phyloP scores from a whole-genome alignment of 495 filamentous ascomycete genomes.

The Aspergillus haitiensis region DNA sequence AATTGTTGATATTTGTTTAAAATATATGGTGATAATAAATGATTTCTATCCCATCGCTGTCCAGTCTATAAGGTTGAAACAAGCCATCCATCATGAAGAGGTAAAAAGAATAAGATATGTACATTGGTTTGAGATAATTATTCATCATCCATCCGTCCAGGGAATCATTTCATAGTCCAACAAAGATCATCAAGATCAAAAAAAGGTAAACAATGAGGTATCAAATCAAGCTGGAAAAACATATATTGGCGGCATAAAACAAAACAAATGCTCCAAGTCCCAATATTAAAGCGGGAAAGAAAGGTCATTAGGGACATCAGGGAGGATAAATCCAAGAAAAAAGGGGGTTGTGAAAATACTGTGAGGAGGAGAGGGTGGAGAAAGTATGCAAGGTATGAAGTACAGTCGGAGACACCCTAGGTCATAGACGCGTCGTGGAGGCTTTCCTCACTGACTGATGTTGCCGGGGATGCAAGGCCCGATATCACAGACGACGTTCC shows the following conservation, averaged over 20 bases:
- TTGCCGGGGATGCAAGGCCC: conserved; percentile 35
- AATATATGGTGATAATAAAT: conserved; percentile 1
- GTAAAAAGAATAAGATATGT: conserved; percentile 13
- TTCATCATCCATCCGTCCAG: conserved; percentile 22
- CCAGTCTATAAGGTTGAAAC: conserved; percentile 20
- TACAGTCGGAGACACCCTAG: background rate
- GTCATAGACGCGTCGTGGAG: conserved; percentile 23
- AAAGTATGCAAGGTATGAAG: no score
- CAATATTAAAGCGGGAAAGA: background rate
- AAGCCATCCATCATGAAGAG: conserved; percentile 22
- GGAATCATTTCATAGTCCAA: conserved; percentile 24
- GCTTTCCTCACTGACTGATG: conserved; percentile 31
- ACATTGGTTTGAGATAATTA: conserved; percentile 18
- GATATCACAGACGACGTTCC: conserved; percentile 37
- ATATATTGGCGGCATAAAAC: no score
- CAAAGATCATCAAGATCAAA: conserved; percentile 17
- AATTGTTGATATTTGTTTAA: background rate
- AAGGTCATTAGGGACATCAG: conserved; percentile 21
- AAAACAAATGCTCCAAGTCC: background rate
- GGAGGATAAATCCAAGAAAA: background rate
- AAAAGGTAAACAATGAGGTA: conserved; percentile 16
- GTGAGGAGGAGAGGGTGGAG: background rate
- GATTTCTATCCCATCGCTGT: conserved; percentile 25
- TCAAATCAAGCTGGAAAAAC: conserved; percentile 12
- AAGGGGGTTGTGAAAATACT: background rate